Conservation (phyloP, 2,329 filamentous ascomycete genomes). For the Calcarisporium arbuscula region DNA sequence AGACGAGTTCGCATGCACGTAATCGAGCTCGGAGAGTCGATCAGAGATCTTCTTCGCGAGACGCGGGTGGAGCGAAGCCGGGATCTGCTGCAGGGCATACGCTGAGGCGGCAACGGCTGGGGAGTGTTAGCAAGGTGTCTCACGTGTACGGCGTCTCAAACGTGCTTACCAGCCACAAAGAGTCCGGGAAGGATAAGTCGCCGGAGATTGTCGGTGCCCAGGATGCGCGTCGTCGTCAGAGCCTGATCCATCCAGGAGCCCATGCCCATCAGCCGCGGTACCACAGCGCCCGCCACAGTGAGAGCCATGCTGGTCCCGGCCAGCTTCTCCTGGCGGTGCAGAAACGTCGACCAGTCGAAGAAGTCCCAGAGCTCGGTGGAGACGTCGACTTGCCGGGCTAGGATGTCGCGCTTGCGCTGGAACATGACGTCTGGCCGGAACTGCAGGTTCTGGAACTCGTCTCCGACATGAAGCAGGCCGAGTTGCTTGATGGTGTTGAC, state of each 20-base stretch:
- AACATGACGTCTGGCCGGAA: conserved; percentile 97
- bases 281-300: conserved; percentile 81
- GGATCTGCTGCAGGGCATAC: conserved; percentile 82
- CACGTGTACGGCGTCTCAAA: neutral
- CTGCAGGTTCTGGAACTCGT: conserved; percentile 76
- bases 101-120: conserved; percentile 67
- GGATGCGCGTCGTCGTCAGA: conserved; percentile 69
- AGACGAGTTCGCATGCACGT: conserved; percentile 80
- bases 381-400: conserved; percentile 80
- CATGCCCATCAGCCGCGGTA: conserved; percentile 73
- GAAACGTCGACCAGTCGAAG: conserved; percentile 74
- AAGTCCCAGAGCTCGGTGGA: conserved; percentile 89
- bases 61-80: conserved; percentile 78
- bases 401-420: conserved; percentile 68
- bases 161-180: conserved; percentile 65
- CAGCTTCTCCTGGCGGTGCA: conserved; percentile 90
- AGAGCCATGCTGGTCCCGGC: conserved; percentile 92
- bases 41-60: conserved; percentile 78
- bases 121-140: conserved; percentile 11
- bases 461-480: conserved; percentile 79
- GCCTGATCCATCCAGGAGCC: conserved; percentile 86
- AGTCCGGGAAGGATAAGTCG: conserved; percentile 76
- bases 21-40: conserved; percentile 78
- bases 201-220: conserved; percentile 76
- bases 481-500: conserved; percentile 85